Evolutionary conservation across 2,329 filamentous ascomycete genomes (phyloP), one percentile per base, ranked within the genome.

Genomic region (Pyrenophora seminiperda): DNA sequence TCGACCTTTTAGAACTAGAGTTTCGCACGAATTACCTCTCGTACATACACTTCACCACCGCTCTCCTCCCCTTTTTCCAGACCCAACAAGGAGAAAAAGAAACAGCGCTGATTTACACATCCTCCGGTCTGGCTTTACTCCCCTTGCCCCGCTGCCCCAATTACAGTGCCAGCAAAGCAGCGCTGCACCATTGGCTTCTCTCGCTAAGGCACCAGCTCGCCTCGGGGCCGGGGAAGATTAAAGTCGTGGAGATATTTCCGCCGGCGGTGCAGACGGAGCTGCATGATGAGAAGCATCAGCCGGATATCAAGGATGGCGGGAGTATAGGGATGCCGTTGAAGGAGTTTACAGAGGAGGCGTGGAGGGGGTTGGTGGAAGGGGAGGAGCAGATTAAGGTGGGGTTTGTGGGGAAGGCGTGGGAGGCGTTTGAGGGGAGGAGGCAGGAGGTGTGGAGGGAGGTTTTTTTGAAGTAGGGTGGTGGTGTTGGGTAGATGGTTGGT

Each of bases 201-300:
- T 73, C 72, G 5, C 70, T 83, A 27, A 75, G 81, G 1, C 74
- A 79, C 52, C 80, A 83, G 61, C 56, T 84, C 27, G 73, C 74
- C 36, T 73, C 74, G 4, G 73, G 72, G 1, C 66, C 71, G 0
- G 75, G 74, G 4, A 76, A 79, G 38, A 72, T 83, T 59, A 80
- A 80, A 52, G 75, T 83, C n/a, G 69, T 83, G 30, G 81, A 83
- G 63, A 72, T 83, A 7, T 80, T 78, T 47, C 81, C 81, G 3
- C 81, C 81, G 0, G 78, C 79, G 1, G 80, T 83, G 29, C 81
- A 83, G 68, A 83, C 80, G 0, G 81, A 83, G 61, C 65, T 83
- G 19, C 81, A 83, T 51, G 80, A 83, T 50, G 73, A 72, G 20
- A 80, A 80, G 63, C 77, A 82, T 50, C 80, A 82, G 66, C 80